Evolutionary conservation across 2,329 filamentous ascomycete species (phyloP).

Genomic region (Venturia effusa): DNA sequence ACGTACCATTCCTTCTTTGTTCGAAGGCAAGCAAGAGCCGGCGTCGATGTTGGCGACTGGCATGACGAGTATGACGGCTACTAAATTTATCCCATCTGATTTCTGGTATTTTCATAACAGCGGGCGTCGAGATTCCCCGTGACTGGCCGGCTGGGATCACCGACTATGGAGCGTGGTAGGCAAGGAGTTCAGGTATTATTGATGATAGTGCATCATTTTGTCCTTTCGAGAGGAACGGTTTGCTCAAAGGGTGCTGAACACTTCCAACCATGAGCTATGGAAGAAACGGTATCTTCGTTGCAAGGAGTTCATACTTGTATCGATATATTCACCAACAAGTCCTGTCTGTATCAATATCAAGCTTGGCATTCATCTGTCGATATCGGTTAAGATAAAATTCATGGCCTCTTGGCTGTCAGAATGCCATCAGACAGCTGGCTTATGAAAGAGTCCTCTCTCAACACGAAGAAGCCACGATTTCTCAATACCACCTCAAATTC

Average conservation of each 20-base stretch:
- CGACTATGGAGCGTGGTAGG: background rate
- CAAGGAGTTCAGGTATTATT: background rate
- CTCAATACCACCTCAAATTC: no score
- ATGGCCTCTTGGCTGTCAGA: background rate
- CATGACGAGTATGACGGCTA: slow-evolving; percentile 4
- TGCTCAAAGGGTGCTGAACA: background rate
- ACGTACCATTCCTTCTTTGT: slow-evolving; percentile 17
- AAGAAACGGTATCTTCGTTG: background rate
- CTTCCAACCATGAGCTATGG: background rate
- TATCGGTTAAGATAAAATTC: background rate
- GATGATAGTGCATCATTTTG: background rate
- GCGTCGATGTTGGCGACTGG: slow-evolving; percentile 9
- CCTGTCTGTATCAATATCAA: background rate
- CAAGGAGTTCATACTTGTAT: no score
- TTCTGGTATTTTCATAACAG: background rate
- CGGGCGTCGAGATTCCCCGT: background rate
- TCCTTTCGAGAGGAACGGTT: background rate
- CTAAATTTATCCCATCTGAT: background rate
- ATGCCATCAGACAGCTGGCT: no score
- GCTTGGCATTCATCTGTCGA: background rate
- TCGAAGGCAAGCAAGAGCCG: slow-evolving; percentile 10
- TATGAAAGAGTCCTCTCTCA: no score
- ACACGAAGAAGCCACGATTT: no score
- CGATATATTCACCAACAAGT: background rate
- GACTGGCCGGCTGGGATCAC: no score